Base-by-base conservation (phyloP, 306 rosid species). In the Cicer bijugum region DNA sequence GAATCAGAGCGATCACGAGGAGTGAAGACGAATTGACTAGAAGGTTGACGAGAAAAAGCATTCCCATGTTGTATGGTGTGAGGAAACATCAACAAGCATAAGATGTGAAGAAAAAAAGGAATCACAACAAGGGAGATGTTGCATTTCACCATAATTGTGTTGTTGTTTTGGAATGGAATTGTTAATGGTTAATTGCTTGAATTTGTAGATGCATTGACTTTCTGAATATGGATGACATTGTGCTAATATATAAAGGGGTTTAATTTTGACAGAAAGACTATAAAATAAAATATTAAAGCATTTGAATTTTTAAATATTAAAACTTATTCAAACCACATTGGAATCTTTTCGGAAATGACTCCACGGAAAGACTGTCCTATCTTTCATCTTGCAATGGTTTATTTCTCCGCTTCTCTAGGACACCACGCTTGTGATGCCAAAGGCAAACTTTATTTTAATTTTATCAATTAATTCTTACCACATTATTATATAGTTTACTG, bases 21-120 rank as follows among this genome's bases (percentile, higher is more conserved):
- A 12, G 88, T 81, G 76, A 69, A 44, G 35, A 81, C 47, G 12
- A 78, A 2, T 1, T 69, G 68, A n/a, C 88, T 60, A 69, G 83
- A 19, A 63, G 83, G 81, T 7, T 64, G 85, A 35, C 88, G 83
- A 58, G 70, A 19, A 61, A 74, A 78, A 38, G 8, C 80, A 23
- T 40, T 42, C 2, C 5, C 67, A 12, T 68, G 78, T 14, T 74
- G 79, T 23, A 67, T 11, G 12, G 61, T 51, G 3, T 59, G 74
- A 35, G 84, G 82, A 64, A 75, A 57, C 62, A 83, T 35, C 2
- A 69, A 6, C 23, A 70, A 73, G 60, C 66, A 80, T n/a, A 64
- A 9, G 6, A 65, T 10, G 4, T 71, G 52, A 15, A 84, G 75
- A 48, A 80, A 53, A 7, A 80, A 52, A 72, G 19, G 69, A 71